Percentiles rank a stretch among this genome's conserved stretches.
phyloP scores from a whole-genome alignment of 352 stramenopile species.

The Blastocystis sp. region DNA sequence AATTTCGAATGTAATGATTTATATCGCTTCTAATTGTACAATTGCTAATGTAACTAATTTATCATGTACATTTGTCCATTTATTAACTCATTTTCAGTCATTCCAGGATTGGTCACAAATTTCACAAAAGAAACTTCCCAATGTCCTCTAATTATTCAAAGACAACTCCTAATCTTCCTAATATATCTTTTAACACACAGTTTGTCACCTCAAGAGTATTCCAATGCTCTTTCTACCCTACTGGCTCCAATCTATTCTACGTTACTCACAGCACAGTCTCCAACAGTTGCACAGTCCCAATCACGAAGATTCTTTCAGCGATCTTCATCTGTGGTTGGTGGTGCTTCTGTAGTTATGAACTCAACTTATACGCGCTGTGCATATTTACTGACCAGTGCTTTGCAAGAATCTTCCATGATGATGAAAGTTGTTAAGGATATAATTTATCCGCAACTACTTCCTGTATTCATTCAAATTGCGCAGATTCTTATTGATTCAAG shows the following conservation, averaged over 20 bases:
- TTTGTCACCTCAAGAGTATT: neutral
- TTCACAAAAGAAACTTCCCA: constrained; percentile 35
- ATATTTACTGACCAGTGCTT: constrained; percentile 8
- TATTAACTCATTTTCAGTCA: constrained; percentile 14
- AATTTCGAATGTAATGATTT: constrained; percentile 52
- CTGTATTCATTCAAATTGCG: neutral
- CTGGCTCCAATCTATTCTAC: constrained; percentile 26
- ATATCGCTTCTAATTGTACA: constrained; percentile 1
- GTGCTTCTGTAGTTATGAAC: neutral
- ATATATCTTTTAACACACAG: constrained; percentile 44
- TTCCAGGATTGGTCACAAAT: neutral
- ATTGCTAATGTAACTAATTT: neutral
- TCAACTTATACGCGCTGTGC: constrained; percentile 10
- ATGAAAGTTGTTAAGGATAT: neutral
- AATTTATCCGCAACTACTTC: constrained; percentile 19
- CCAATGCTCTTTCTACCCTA: neutral
- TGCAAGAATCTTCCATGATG: constrained; percentile 23
- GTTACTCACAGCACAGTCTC: neutral
- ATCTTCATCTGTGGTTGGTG: neutral
- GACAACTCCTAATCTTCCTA: constrained; percentile 42
- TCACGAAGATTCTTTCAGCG: neutral
- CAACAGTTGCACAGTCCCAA: no score
- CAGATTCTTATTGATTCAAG: neutral
- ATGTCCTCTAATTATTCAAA: constrained; percentile 52
- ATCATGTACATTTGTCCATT: neutral